These are phyloP conservation scores for Penicillium bialowiezense DNA, from an alignment of 495 filamentous ascomycete genomes.

Conservation along the genomic window DNA sequence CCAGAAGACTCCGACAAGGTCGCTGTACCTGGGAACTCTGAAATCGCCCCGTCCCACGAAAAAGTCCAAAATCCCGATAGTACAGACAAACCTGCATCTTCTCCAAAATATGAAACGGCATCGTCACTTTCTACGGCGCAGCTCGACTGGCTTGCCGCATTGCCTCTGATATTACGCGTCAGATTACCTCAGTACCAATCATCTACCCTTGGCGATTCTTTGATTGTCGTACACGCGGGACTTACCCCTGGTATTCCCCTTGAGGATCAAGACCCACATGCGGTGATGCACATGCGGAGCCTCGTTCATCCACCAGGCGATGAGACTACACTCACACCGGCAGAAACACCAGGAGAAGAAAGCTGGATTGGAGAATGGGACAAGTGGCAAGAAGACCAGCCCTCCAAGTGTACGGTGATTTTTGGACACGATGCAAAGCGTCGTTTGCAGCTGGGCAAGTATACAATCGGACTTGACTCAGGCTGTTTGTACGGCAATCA, in stretches of 20 bases:
- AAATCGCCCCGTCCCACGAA: background rate
- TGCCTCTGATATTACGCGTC: slow-evolving; percentile 67
- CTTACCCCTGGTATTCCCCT: slow-evolving; percentile 64
- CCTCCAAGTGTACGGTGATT: slow-evolving; percentile 18
- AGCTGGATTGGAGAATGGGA: slow-evolving; percentile 24
- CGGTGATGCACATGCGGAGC: slow-evolving; percentile 80
- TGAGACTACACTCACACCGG: slow-evolving; percentile 1
- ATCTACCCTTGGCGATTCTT: slow-evolving; percentile 37
- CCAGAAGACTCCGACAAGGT: background rate
- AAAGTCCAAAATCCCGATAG: background rate
- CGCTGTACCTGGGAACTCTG: background rate
- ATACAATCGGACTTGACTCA: slow-evolving; percentile 25
- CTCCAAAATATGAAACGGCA: slow-evolving; percentile 13
- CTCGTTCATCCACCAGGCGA: slow-evolving; percentile 37
- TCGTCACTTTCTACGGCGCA: slow-evolving; percentile 47
- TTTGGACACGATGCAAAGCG: slow-evolving; percentile 31
- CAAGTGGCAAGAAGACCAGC: slow-evolving; percentile 16
- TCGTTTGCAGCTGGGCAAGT: slow-evolving; percentile 16
- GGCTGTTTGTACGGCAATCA: slow-evolving; percentile 24
- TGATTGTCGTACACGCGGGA: slow-evolving; percentile 75
- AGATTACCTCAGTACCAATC: slow-evolving; percentile 33
- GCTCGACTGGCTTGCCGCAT: slow-evolving; percentile 58
- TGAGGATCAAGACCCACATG: slow-evolving; percentile 65
- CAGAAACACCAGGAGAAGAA: slow-evolving; percentile 17
- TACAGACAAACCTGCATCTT: background rate